phyloP scores from a whole-genome alignment of 2,329 filamentous ascomycete species.

The Coniella vitis region DNA sequence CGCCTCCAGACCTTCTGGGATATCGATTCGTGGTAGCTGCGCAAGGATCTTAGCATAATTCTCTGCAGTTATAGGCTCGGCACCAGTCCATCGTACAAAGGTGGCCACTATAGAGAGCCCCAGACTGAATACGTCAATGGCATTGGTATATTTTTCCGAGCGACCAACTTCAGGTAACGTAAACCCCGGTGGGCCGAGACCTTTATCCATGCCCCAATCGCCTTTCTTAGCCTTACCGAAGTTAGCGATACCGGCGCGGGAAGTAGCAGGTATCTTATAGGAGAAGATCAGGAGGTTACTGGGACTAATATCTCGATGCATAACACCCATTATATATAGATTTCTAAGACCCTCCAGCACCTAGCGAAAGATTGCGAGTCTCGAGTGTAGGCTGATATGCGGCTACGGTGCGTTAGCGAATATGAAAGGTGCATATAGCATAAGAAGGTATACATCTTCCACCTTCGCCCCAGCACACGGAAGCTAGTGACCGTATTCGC shows the following conservation, averaged over 20 bases:
- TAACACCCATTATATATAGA: conserved; percentile 12
- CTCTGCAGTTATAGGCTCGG: too few relatives aligned
- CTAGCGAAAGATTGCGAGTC: conserved; percentile 12
- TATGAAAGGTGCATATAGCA: conserved; percentile 11
- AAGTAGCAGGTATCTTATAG: neutral
- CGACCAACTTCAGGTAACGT: neutral
- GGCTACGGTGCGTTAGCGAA: conserved; percentile 9
- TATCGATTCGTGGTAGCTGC: neutral
- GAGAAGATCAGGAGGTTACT: conserved; percentile 15
- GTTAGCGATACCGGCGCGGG: conserved; percentile 12
- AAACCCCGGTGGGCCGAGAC: neutral
- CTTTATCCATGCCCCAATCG: neutral
- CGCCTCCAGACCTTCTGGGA: neutral
- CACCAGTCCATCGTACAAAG: neutral
- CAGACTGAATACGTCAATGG: conserved; percentile 4
- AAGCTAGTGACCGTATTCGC: neutral
- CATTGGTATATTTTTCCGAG: neutral
- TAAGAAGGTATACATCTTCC: conserved; percentile 6
- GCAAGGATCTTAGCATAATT: too few relatives aligned
- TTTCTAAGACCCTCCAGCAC: conserved; percentile 13
- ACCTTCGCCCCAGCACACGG: neutral
- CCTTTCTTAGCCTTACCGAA: conserved; percentile 7
- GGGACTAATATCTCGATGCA: conserved; percentile 17
- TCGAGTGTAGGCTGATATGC: neutral
- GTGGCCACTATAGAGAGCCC: conserved; percentile 1